These are phyloP conservation scores for Lodderomyces jiufengensis DNA, from an alignment of 1,139 yeast species.

Conservation along the genomic window DNA sequence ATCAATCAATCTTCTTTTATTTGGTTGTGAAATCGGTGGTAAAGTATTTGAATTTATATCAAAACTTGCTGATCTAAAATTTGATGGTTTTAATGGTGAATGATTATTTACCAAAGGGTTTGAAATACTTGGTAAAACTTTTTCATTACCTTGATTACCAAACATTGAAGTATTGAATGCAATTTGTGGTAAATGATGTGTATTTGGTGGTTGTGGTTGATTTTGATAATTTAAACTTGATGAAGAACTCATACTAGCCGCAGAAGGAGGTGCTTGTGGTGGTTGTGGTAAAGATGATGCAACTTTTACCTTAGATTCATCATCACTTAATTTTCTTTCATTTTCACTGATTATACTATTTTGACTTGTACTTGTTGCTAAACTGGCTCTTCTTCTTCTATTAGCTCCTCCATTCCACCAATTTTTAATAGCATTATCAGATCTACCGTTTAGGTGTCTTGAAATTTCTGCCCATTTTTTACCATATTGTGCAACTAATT, in stretches of 20 bases:
- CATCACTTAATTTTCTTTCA: constrained; percentile 1
- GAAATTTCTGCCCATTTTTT: constrained; percentile 95
- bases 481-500: constrained; percentile 74
- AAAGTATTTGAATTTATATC: constrained; percentile 22
- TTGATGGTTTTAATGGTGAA: constrained; percentile 8
- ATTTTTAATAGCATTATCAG: constrained; percentile 88
- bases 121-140: constrained; percentile 5
- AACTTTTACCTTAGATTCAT: constrained; percentile 3
- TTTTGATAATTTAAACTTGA: constrained; percentile 1
- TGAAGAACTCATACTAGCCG: not conserved
- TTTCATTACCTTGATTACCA: constrained; percentile 15
- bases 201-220: constrained; percentile 9
- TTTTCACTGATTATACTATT: not conserved
- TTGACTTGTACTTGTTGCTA: constrained; percentile 6
- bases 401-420: constrained; percentile 98
- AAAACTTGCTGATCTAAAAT: constrained; percentile 31
- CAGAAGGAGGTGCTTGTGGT: constrained; percentile 7
- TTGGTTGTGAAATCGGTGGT: constrained; percentile 20
- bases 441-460: constrained; percentile 78
- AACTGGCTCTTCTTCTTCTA: constrained; percentile 58
- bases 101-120: not conserved
- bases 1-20: constrained; percentile 29
- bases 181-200: constrained; percentile 18
- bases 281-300: constrained; percentile 11
- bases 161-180: constrained; percentile 43